These are phyloP conservation scores for Saccharata proteae DNA, from an alignment of 2,329 filamentous ascomycete species.

Conservation along the genomic window DNA sequence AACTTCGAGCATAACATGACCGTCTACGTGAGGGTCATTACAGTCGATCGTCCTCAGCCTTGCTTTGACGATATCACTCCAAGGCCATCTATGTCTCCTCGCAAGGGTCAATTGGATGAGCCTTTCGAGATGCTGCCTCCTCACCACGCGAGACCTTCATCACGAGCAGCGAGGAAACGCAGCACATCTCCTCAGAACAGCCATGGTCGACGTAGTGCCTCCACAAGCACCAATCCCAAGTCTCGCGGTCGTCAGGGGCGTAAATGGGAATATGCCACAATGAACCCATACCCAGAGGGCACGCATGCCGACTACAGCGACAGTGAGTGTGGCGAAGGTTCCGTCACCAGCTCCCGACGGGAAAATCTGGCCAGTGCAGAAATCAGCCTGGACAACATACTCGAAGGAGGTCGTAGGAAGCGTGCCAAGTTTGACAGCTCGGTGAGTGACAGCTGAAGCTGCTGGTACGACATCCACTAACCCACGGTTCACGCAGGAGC, in stretches of 20 bases:
- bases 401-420: slow-evolving; percentile 91
- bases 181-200: slow-evolving; percentile 63
- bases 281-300: too few relatives aligned
- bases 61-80: slow-evolving; percentile 34
- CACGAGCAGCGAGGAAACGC: slow-evolving; percentile 59
- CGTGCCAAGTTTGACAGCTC: slow-evolving; percentile 92
- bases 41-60: too few relatives aligned
- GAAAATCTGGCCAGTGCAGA: slow-evolving; percentile 89
- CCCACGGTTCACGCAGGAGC: slow-evolving; percentile 50
- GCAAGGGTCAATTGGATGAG: slow-evolving; percentile 48
- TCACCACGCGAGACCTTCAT: slow-evolving; percentile 54
- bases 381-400: slow-evolving; percentile 96
- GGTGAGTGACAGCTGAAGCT: slow-evolving; percentile 48
- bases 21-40: slow-evolving; percentile 65
- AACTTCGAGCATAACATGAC: slow-evolving; percentile 89
- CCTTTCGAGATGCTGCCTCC: slow-evolving; percentile 52
- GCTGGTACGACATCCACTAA: slow-evolving; percentile 9
- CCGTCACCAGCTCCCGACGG: slow-evolving; percentile 58
- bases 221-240: slow-evolving; percentile 50
- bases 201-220: slow-evolving; percentile 64
- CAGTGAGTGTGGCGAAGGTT: slow-evolving; percentile 68
- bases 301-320: slow-evolving; percentile 68
- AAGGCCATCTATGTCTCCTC: slow-evolving; percentile 38
- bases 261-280: slow-evolving; percentile 56
- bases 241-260: slow-evolving; percentile 49